Base-by-base conservation (phyloP, 2,329 filamentous ascomycete species). In the Diaporthe batatas region DNA sequence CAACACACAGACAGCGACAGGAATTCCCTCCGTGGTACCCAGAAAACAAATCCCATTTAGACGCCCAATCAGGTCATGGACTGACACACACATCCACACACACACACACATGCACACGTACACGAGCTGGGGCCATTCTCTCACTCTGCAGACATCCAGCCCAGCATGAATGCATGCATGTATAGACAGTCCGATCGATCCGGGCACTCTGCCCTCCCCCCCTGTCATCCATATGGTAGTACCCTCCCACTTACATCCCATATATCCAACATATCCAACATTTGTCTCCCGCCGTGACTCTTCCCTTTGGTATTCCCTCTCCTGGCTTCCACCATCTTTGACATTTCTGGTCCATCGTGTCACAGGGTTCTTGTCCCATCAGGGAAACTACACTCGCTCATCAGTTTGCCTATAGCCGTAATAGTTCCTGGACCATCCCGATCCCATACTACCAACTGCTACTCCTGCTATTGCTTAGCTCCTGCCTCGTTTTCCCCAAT, bases 381-480 rank as follows among this genome's bases (percentile, higher is more conserved):
- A 53, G 47, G 62, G 25, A 18, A 67, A 39, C 29, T 34, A 67
- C 62, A 67, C 29, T 67, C 62, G 47, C 62, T 67, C 62, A 53
- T 53, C 62, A 67, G 14, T 47, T 23, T 65, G 29, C 16, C n/a
- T 14, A 18, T 65, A 21, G 11, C 62, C 36, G 62, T 53, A 67
- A 39, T 53, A 53, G n/a, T 53, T 23, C 32, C 25, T 39, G 32
- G 44, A 51, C 39, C 18, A 53, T 67, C 47, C 47, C 47, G 18
- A 36, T 53, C 39, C 58, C 32, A 62, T 49, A 53, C 29, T 23
- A 53, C 62, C 29, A 53, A 23, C 62, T 34, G 23, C 59, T n/a
- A 51, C 59, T 65, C 44, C 62, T 67, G 32, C 32, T 39, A 39
- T 47, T 12, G 62, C 47, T 53, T 67, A 67, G 62, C 62, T 67